Evolutionary conservation across 75 land plant species (phyloP), one percentile per base, ranked within the genome.

Genomic region (Sequoia sempervirens): DNA sequence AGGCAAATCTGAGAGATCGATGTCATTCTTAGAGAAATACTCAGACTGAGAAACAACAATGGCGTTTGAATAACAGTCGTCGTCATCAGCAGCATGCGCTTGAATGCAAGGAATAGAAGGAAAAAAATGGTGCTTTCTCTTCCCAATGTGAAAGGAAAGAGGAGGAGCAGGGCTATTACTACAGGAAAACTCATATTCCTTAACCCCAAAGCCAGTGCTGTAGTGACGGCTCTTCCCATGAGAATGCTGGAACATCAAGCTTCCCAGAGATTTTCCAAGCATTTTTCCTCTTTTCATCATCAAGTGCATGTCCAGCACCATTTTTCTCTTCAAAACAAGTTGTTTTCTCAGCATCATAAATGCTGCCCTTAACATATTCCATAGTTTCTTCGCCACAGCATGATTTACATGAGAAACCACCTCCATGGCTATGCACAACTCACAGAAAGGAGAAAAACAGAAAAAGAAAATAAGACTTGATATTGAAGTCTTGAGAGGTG

Each of bases 251-350:
- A 86, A 17, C 87, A 86, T 61, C 64, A 83, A 54, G 18, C 75
- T 68, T 12, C 45, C 61, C 11, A 86, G n/a, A 8, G 83, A 64
- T 41, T 82, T 82, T 36, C 83, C 80, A 38, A 86, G 87, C 52
- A 86, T 45, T 54, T 90, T 90, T 70, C 89, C 87, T 28, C 90
- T 85, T 79, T 90, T 90, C 50, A 90, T 47, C 84, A 90, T 81
- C 53, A 88, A 30, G 58, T 90, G 84, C 64, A 90, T 86, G 36
- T 90, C 90, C 52, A 86, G 34, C 83, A 86, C 47, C 38, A 86
- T 58, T 79, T 88, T 88, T 18, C 83, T 81, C 83, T 88, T 90
- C 28, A 84, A 66, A 5, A 82, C 50, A 18, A 81, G 81, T 26
- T 47, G 52, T 61, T 86, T 90, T 11, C 90, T 81, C 61, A 91